Percentiles rank a stretch among this genome's conserved stretches.
Conservation (phyloP, 306 rosid species). For the Quillaja saponaria region DNA sequence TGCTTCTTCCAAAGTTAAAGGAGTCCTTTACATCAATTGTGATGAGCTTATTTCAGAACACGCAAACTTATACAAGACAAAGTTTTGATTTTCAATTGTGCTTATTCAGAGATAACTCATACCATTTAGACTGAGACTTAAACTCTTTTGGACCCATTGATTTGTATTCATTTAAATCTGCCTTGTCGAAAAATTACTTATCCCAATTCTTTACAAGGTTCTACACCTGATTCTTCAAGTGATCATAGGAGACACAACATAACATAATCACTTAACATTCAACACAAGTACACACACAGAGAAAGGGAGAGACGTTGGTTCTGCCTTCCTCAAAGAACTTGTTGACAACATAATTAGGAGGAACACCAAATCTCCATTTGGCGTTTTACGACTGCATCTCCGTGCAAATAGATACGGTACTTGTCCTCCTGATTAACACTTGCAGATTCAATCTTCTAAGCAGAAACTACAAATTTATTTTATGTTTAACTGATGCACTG, state of each 20-base stretch:
- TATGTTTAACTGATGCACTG: not conserved
- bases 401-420: constrained; percentile 43
- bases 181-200: constrained; percentile 57
- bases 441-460: constrained; percentile 32
- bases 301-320: constrained; percentile 47
- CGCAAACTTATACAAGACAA: not conserved
- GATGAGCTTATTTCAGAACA: not conserved
- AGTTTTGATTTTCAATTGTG: not conserved
- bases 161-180: constrained; percentile 33
- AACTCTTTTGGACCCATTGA: constrained; percentile 47
- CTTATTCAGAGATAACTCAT: no score
- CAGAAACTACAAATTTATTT: not conserved
- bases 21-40: constrained; percentile 43
- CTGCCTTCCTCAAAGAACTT: constrained; percentile 63
- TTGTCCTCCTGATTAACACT: constrained; percentile 34
- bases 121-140: constrained; percentile 55
- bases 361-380: constrained; percentile 57
- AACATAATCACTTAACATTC: not conserved
- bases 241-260: constrained; percentile 44
- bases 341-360: constrained; percentile 60
- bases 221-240: constrained; percentile 61
- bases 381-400: constrained; percentile 53
- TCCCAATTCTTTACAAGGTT: constrained; percentile 60
- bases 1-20: constrained; percentile 38
- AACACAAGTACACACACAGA: not conserved